phyloP scores from a whole-genome alignment of 1,284 basidiomycete species.

The Pseudozyma thailandica region DNA sequence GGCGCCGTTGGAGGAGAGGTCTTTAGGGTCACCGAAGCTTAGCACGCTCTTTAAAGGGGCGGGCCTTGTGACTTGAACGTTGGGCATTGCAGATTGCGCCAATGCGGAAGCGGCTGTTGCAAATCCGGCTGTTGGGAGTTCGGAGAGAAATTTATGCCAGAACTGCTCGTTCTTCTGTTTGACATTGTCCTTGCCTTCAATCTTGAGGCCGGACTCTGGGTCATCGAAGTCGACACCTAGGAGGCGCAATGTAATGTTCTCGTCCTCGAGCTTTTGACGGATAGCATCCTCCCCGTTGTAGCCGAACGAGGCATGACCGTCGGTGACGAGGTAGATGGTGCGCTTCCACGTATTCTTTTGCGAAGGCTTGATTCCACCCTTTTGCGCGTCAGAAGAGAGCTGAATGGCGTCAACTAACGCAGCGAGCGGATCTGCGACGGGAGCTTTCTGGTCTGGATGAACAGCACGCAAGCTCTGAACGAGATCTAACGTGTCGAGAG shows the following conservation, averaged over 20 bases:
- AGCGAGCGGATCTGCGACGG: constrained; percentile 74
- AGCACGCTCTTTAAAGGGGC: constrained; percentile 43
- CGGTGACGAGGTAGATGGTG: constrained; percentile 66
- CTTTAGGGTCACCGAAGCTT: constrained; percentile 55
- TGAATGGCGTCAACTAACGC: constrained; percentile 86
- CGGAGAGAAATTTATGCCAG: constrained; percentile 74
- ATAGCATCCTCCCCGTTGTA: constrained; percentile 44
- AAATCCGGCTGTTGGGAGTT: constrained; percentile 71
- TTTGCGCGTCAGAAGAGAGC: constrained; percentile 69
- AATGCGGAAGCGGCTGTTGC: constrained; percentile 65
- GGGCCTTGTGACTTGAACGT: constrained; percentile 49
- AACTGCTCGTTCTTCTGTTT: constrained; percentile 86
- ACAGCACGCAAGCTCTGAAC: constrained; percentile 72
- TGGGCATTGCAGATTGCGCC: constrained; percentile 47
- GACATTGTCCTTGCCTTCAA: constrained; percentile 76
- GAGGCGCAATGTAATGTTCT: constrained; percentile 57
- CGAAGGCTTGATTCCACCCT: constrained; percentile 42
- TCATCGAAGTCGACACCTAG: constrained; percentile 85
- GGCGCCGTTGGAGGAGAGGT: constrained; percentile 73
- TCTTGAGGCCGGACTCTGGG: constrained; percentile 74
- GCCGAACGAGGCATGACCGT: constrained; percentile 56
- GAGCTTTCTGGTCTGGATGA: constrained; percentile 21
- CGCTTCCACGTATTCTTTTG: constrained; percentile 58
- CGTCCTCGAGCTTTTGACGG: constrained; percentile 30
- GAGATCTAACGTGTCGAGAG: constrained; percentile 78